Base-by-base conservation (phyloP, 352 stramenopile genomes). In the Phytophthora constricta region DNA sequence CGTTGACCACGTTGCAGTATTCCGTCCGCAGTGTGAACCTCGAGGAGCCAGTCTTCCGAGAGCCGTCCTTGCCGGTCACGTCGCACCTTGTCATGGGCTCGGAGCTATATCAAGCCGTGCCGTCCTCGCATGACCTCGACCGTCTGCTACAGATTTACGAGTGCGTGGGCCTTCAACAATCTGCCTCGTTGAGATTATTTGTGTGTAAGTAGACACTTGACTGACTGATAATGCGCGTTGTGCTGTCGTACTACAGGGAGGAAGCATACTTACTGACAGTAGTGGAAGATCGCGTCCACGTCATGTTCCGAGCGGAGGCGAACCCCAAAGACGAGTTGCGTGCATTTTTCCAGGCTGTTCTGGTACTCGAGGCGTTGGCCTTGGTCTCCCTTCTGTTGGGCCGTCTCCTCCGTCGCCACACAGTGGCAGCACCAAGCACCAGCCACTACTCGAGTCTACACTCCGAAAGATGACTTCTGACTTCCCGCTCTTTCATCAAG, bases 271-370 rank as follows among this genome's bases (percentile, higher is more conserved):
- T 92, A 20, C 58, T 92, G 23, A 83, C 68, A 1, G 57, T 87
- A 3, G 61, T 66, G 20, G 62, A 49, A 7, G 52, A 68, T 39
- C 57, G 28, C 10, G 74, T 89, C 14, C 68, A 79, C 31, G 84
- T 92, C 34, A 75, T 91, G n/a, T 88, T 88, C 28, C 68, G 76
- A 47, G 72, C 61, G 0, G 80, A 83, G 23, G 75, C 75, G 16
- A 78, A 80, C 34, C 74, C 83, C 1, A 73, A 70, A 42, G 85
- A 92, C 55, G 83, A 93, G 58, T 58, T 93, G n/a, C 83, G 83
- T 4, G 85, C 81, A 2, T 93, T 86, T 52, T 92, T 86, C 64
- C 83, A 93, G 55, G 85, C 80, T 13, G 69, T 91, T 2, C 58
- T 90, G 22, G 62, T 91, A 16, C 66, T 91, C 0, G 53, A 91